These are phyloP conservation scores for Penicillium sp. DNA, from an alignment of 2,329 filamentous ascomycete genomes.

Conservation along the genomic window DNA sequence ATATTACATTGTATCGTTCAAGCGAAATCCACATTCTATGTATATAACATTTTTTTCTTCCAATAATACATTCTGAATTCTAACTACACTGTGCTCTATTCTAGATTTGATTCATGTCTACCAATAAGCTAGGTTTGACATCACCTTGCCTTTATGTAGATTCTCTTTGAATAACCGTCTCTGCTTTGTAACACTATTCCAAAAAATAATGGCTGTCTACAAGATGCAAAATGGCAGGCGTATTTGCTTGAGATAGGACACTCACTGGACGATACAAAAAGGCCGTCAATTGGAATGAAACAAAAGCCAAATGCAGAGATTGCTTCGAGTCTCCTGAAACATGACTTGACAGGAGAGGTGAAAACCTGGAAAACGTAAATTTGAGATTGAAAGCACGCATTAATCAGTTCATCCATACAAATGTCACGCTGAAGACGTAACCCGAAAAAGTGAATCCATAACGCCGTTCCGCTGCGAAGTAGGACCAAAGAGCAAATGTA, in stretches of 20 bases:
- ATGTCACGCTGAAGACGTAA: background rate
- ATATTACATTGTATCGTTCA: background rate
- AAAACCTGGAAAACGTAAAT: background rate
- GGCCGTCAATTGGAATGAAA: background rate
- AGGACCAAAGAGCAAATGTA: conserved; percentile 15
- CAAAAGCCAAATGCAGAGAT: background rate
- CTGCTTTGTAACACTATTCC: background rate
- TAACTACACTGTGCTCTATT: background rate
- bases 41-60: background rate
- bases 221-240: background rate
- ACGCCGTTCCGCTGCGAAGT: conserved; percentile 26
- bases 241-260: background rate
- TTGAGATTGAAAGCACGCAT: conserved; percentile 1
- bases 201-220: background rate
- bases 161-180: background rate
- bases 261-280: background rate
- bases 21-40: background rate
- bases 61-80: background rate
- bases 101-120: too few relatives aligned
- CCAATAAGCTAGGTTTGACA: background rate
- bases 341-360: background rate
- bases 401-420: background rate
- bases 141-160: background rate
- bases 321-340: background rate
- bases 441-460: conserved; percentile 11